These are phyloP conservation scores for Stemphylium beticola DNA, from an alignment of 2,329 filamentous ascomycete genomes.

Conservation along the genomic window DNA sequence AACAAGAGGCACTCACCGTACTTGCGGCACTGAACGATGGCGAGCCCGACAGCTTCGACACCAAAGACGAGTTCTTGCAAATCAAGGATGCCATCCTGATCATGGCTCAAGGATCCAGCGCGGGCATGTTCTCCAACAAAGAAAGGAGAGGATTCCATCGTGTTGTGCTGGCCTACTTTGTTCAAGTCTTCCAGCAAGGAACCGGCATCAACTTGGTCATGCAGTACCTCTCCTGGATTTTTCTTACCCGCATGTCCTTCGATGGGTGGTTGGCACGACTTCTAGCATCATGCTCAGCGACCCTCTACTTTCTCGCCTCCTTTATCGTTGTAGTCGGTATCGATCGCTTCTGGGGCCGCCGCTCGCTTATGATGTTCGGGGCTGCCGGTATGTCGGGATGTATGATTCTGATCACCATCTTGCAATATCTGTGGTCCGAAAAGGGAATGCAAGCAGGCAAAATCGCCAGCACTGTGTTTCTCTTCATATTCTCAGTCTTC, in stretches of 20 bases:
- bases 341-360: constrained; percentile 45
- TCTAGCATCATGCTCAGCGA: constrained; percentile 48
- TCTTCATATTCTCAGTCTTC: constrained; percentile 89
- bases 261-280: constrained; percentile 51
- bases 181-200: constrained; percentile 54
- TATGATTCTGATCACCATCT: constrained; percentile 40
- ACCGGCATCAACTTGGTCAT: constrained; percentile 41
- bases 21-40: constrained; percentile 41
- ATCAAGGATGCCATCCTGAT: constrained; percentile 44
- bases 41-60: constrained; percentile 32
- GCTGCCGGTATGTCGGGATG: constrained; percentile 43
- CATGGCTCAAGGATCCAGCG: constrained; percentile 37
- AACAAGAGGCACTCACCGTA: constrained; percentile 50
- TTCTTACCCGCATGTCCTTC: constrained; percentile 58
- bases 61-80: constrained; percentile 50
- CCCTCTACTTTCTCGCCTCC: constrained; percentile 46
- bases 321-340: constrained; percentile 48
- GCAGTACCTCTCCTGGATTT: constrained; percentile 57
- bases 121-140: constrained; percentile 36
- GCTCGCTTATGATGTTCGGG: constrained; percentile 46
- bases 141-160: constrained; percentile 52
- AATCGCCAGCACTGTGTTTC: constrained; percentile 66
- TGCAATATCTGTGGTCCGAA: constrained; percentile 35
- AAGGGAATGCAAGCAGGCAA: constrained; percentile 29
- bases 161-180: constrained; percentile 50